Evolutionary conservation across 257 asterid genomes (phyloP).

Genomic region (Capsicum chinense): DNA sequence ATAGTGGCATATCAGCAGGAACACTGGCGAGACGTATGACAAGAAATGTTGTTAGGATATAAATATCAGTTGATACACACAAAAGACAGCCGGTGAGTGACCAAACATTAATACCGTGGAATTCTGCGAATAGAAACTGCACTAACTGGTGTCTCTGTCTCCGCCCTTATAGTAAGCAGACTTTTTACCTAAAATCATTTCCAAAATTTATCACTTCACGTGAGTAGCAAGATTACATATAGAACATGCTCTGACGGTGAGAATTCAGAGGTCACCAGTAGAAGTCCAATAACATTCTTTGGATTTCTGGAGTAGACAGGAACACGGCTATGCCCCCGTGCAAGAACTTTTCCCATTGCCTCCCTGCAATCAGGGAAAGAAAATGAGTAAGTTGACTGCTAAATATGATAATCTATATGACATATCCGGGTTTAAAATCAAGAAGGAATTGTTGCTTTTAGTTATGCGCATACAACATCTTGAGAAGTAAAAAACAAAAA

Average conservation of each 20-base stretch:
- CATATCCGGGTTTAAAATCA: background rate
- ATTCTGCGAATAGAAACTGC: conserved; percentile 85
- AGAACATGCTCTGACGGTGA: background rate
- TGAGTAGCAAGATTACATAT: background rate
- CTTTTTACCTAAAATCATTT: conserved; percentile 66
- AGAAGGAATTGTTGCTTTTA: background rate
- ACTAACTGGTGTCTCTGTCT: conserved; percentile 87
- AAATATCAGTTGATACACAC: conserved; percentile 20
- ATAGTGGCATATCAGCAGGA: conserved; percentile 87
- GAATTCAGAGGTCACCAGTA: conserved; percentile 54
- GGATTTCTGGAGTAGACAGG: conserved; percentile 82
- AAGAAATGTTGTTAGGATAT: background rate
- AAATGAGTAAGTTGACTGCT: background rate
- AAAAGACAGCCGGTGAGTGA: background rate
- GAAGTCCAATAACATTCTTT: conserved; percentile 75
- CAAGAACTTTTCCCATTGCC: conserved; percentile 81
- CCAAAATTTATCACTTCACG: background rate
- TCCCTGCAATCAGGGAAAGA: conserved; percentile 58
- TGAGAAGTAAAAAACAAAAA: background rate
- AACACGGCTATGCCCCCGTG: conserved; percentile 94
- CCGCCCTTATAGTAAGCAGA: conserved; percentile 81
- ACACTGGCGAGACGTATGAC: conserved; percentile 55
- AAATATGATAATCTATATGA: background rate
- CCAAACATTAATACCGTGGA: conserved; percentile 60
- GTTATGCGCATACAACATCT: background rate